phyloP scores from a whole-genome alignment of 495 filamentous ascomycete species.

The Friedmanniomyces simplex region DNA sequence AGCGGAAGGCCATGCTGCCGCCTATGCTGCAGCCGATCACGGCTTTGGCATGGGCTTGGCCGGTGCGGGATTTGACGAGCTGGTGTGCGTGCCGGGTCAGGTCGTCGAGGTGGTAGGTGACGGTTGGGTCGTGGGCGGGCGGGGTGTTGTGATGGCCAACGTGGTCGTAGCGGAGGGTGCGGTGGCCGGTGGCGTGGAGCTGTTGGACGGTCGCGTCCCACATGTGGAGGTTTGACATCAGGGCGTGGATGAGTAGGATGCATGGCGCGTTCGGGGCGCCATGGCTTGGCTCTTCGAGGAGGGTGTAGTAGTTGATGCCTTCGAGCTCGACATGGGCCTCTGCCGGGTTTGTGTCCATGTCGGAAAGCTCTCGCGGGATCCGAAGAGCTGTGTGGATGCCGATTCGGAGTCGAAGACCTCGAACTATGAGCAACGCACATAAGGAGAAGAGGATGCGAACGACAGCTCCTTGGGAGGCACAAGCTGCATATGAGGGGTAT shows the following conservation, averaged over 20 bases:
- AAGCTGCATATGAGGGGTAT: background rate
- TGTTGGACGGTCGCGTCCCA: slow-evolving; percentile 10
- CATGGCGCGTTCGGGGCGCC: slow-evolving; percentile 5
- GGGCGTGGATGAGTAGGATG: slow-evolving; percentile 13
- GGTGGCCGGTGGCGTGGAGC: slow-evolving; percentile 10
- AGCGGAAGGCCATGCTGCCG: slow-evolving; percentile 14
- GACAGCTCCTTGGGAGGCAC: background rate
- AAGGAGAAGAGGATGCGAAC: background rate
- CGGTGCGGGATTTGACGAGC: slow-evolving; percentile 10
- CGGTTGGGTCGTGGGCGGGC: background rate
- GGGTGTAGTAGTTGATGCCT: slow-evolving; percentile 20
- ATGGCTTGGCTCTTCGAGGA: slow-evolving; percentile 1
- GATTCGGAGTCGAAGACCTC: too few species aligned
- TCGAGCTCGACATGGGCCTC: slow-evolving; percentile 11
- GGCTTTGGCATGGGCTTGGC: slow-evolving; percentile 3
- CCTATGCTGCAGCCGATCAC: slow-evolving; percentile 18
- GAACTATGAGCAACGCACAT: too few species aligned
- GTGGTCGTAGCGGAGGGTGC: slow-evolving; percentile 17
- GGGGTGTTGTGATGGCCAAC: slow-evolving; percentile 18
- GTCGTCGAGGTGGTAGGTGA: slow-evolving; percentile 18
- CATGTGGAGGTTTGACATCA: slow-evolving; percentile 19
- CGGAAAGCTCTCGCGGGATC: background rate
- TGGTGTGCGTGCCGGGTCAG: slow-evolving; percentile 17
- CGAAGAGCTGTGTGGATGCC: too few species aligned
- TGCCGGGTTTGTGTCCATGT: slow-evolving; percentile 3